A percentile compares a stretch with the other conserved stretches of the same genome.
Evolutionary conservation across 2,329 filamentous ascomycete genomes (phyloP).

Genomic region (Arthrobotrys conoides): DNA sequence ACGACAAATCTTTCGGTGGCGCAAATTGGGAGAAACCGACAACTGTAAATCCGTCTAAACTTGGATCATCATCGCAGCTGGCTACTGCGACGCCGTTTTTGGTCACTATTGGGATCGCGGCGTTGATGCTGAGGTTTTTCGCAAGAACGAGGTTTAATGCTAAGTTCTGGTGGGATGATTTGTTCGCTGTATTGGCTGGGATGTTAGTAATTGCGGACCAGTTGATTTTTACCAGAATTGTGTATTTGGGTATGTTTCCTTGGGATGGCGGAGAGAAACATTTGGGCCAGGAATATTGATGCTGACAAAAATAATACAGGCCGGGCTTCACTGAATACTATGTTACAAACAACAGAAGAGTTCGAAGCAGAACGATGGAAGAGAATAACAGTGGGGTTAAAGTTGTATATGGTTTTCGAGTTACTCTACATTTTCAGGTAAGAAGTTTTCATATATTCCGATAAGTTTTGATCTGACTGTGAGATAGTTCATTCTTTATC

Average conservation of each 20-base stretch:
- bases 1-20: constrained; percentile 51
- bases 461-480: constrained; percentile 28
- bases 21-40: constrained; percentile 38
- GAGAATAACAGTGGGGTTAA: constrained; percentile 62
- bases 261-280: background rate
- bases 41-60: constrained; percentile 42
- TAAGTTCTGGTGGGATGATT: constrained; percentile 65
- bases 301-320: constrained; percentile 20
- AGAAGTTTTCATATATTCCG: background rate
- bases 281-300: background rate
- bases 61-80: constrained; percentile 62
- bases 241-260: constrained; percentile 61
- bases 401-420: constrained; percentile 63
- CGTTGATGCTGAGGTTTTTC: constrained; percentile 65
- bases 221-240: constrained; percentile 62
- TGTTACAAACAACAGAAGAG: constrained; percentile 48
- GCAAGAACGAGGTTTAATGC: constrained; percentile 64
- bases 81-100: constrained; percentile 63
- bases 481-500: constrained; percentile 62
- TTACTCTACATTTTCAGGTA: constrained; percentile 62
- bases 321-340: constrained; percentile 60
- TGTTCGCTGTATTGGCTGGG: constrained; percentile 63
- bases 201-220: constrained; percentile 63
- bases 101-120: constrained; percentile 64
- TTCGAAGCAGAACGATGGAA: constrained; percentile 60